Evolutionary conservation across 257 asterid genomes (phyloP), one percentile per base, ranked within the genome.

Genomic region (Cordia subcordata): DNA sequence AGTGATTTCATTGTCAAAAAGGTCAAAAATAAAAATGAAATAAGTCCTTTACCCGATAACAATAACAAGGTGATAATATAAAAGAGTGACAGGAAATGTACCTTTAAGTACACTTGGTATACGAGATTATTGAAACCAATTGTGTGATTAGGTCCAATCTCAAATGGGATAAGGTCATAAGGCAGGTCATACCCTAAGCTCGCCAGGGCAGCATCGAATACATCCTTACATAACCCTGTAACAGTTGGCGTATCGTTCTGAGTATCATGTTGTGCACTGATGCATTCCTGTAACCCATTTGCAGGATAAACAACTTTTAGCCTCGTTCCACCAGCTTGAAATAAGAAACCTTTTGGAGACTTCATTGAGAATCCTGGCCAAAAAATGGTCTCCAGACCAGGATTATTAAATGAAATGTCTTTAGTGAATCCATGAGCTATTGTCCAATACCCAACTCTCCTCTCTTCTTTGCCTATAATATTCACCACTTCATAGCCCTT

Each of bases 401-500:
- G 23, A 49, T 1, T 1, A 18, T 13, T 3, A 8, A 17, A 14
- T n/a, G 54, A 49, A n/a, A 11, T 17, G 6, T 49, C 23, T 11
- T 49, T 19, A 18, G 54, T 16, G 17, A 49, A 49, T 49, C 54
- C 54, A 49, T 16, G 6, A 0, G 54, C 21, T 3, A 8, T 5
- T 8, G 23, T 49, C 54, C 54, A 49, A 17, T 53, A 75, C 22
- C 85, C 85, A 14, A 75, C 75, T 47, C 60, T 61, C 21, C 60
- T 73, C 50, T 55, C 77, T 55, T 77, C 75, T 27, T 61, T 68
- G 20, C 80, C 77, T 19, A 78, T 65, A 32, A 81, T 57, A 59
- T 81, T 81, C 61, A 75, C 69, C 57, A 81, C 53, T 67, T 58
- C 71, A 62, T 58, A 75, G 4, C 53, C 49, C 19, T 72, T 71